Base-by-base conservation (phyloP, 805 yeast genomes). In the Candida golubevii region DNA sequence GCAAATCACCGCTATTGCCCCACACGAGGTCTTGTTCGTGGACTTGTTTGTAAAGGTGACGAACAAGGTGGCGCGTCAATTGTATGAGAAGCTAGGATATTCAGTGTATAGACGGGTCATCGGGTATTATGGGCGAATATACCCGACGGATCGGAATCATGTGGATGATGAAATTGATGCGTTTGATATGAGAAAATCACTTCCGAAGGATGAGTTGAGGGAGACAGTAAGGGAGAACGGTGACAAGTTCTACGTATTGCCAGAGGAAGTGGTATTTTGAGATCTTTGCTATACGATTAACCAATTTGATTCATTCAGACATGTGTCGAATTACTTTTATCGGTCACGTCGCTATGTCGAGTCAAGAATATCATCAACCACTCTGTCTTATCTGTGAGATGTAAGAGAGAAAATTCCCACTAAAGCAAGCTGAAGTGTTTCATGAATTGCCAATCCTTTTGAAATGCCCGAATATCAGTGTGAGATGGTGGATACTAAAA, bases 41-140 rank as follows among this genome's bases (percentile, higher is more conserved):
- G 99, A 93, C 59, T 74, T 93, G 37, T 93, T 89, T 64, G 99
- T 93, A 35, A 84, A 89, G 54, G 88, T 93, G 33, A 85, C 89
- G 33, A 93, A 93, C 60, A 61, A 62, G 5, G 67, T 89, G 44
- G 99, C 97, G 0, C 78, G 88, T 1, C 82, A 79, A 39, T 66
- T 93, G 57, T 93, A 93, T 61, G 91, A 88, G 59, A 84, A 85
- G 54, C 62, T 93, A 44, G 98, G 97, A 0, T 93, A 90, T 59
- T 72, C 81, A 8, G 87, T 89, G 0, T 93, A 74, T 60, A 67
- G 99, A 62, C 66, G 99, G 41, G 98, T 93, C 5, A 79, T 88
- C 10, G 91, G 91, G 0, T 93, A 93, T 59, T 93, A 93, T 61
- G 88, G 89, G 10, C 57, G 69, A 6, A 67, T 66, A 2, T 69